Evolutionary conservation across 2,329 filamentous ascomycete species (phyloP).

Genomic region (Ophiostoma tasmaniense): DNA sequence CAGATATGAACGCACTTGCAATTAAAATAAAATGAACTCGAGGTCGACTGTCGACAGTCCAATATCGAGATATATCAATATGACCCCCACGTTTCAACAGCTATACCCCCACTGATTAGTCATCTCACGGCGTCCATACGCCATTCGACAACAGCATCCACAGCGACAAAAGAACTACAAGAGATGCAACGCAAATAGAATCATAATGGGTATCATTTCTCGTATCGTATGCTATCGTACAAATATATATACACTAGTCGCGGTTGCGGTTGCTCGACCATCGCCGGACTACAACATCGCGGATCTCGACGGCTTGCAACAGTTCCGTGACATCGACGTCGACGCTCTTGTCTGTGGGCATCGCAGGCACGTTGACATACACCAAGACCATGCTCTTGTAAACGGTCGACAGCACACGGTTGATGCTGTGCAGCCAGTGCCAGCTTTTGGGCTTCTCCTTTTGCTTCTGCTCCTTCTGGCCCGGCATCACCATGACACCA

Average conservation of each 20-base stretch:
- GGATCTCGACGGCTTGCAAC: conserved; percentile 62
- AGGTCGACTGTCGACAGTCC: no score
- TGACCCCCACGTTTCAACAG: not conserved
- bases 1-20: not conserved
- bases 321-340: conserved; percentile 42
- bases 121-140: not conserved
- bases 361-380: conserved; percentile 83
- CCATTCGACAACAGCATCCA: not conserved
- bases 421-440: conserved; percentile 82
- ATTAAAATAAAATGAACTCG: not conserved
- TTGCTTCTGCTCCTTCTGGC: not conserved
- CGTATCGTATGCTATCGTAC: not conserved
- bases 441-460: conserved; percentile 43
- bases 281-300: conserved; percentile 71
- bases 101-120: not conserved
- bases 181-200: not conserved
- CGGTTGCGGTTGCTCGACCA: conserved; percentile 76
- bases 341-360: conserved; percentile 37
- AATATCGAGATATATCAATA: not conserved
- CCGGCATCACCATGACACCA: conserved; percentile 70
- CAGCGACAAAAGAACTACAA: not conserved
- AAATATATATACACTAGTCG: conserved; percentile 20
- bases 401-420: conserved; percentile 81
- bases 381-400: conserved; percentile 81
- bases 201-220: not conserved